Evolutionary conservation across 306 rosid genomes (phyloP), one percentile per base, ranked within the genome.

Genomic region (Astragalus membranaceus): DNA sequence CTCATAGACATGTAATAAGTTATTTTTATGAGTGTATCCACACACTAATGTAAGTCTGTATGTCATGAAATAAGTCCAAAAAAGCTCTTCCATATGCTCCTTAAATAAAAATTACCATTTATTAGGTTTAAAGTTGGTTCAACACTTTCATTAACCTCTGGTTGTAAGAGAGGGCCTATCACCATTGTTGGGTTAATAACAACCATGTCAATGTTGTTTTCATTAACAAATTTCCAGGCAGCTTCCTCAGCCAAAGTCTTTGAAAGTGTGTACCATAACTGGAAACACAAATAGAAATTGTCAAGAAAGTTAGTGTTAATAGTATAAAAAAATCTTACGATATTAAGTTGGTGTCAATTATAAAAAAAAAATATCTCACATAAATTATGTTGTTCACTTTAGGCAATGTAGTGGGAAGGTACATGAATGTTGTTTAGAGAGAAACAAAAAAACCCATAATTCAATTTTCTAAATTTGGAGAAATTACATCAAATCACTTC

Each of bases 241-340:
- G 88, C 86, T 7, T 84, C 93, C 84, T 92, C 98, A 29, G 96
- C 96, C 80, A 92, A 80, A 57, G 96, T 85, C 85, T 92, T 92
- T 49, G 96, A 83, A 71, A 89, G 88, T 32, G 35, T 17, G 66
- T 92, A 92, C 98, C 96, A 92, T 10, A 61, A 14, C 96, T 92
- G 83, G 54, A 78, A 66, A 41, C 37, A 66, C 17, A 74, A 58
- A 55, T 15, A 47, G 14, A 46, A 60, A 29, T 56, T 20, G 23
- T 23, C 36, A 61, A 51, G 10, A 70, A 67, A 68, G 53, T 52
- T 47, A n/a, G 62, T 20, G 16, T 61, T 61, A 17, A 37, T n/a
- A 36, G 10, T 55, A 10, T 26, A 30, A 23, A 30, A 55, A 59
- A 35, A 2, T 14, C 15, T 15, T 36, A 36, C 16, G 29, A 58